A percentile compares a stretch with the other conserved stretches of the same genome.
Conservation (phyloP, 2,329 filamentous ascomycete species). For the Raffaelea arxii region DNA sequence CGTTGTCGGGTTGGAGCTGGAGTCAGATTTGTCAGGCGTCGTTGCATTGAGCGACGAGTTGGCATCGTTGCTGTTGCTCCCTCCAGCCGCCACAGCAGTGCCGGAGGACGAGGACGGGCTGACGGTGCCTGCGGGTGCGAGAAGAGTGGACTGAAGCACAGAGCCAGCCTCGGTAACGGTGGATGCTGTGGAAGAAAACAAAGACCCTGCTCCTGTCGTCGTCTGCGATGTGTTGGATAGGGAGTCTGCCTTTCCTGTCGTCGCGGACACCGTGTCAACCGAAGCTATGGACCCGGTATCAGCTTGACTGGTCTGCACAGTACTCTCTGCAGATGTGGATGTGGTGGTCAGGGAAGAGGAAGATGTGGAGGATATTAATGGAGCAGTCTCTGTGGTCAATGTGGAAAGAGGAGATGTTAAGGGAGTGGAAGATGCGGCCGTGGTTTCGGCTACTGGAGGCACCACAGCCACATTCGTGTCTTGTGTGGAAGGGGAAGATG, state of each 20-base stretch:
- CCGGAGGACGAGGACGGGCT: conserved; percentile 6
- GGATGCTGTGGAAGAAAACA: not conserved
- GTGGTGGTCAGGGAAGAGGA: not conserved
- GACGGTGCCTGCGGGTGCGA: conserved; percentile 7
- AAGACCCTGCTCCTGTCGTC: not conserved
- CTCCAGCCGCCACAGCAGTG: not conserved
- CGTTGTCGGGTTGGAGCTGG: conserved; percentile 15
- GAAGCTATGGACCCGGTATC: conserved; percentile 23
- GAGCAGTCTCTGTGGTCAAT: conserved; percentile 1
- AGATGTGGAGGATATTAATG: not conserved
- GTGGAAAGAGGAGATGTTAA: not conserved
- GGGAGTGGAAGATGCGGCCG: not conserved
- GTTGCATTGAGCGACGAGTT: conserved; percentile 12
- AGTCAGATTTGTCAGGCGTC: conserved; percentile 1
- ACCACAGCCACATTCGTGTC: conserved; percentile 6
- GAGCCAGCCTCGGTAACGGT: conserved; percentile 6
- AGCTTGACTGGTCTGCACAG: conserved; percentile 24
- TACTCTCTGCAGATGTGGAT: conserved; percentile 5
- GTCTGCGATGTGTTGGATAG: not conserved
- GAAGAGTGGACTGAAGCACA: conserved; percentile 10
- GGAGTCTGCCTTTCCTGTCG: not conserved
- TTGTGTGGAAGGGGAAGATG: conserved; percentile 1
- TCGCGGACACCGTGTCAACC: conserved; percentile 11
- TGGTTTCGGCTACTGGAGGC: conserved; percentile 6
- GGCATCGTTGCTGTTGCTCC: not conserved